Conservation (phyloP, 2,329 filamentous ascomycete species). For the Lasiodiplodia citricola region DNA sequence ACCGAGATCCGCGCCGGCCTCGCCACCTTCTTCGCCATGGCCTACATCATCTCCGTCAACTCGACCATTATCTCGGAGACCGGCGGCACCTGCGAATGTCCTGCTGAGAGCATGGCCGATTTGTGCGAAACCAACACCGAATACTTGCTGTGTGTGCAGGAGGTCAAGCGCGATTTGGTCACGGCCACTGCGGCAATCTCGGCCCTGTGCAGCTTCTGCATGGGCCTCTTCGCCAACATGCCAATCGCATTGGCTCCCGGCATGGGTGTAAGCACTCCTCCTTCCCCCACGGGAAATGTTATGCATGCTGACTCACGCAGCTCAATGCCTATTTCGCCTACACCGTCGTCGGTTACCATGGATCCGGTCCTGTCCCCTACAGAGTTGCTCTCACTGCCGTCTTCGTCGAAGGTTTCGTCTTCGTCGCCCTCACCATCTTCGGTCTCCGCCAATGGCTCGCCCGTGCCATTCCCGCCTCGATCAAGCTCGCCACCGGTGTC, state of each 20-base stretch:
- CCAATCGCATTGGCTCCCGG: slow-evolving; percentile 76
- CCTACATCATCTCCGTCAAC: slow-evolving; percentile 70
- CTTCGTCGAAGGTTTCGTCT: slow-evolving; percentile 87
- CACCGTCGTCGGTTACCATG: slow-evolving; percentile 78
- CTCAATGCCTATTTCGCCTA: slow-evolving; percentile 89
- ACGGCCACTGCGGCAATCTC: slow-evolving; percentile 86
- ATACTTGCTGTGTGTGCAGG: slow-evolving; percentile 67
- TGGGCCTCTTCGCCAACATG: slow-evolving; percentile 83
- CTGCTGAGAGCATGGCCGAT: slow-evolving; percentile 53
- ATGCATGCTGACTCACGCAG: slow-evolving; percentile 17
- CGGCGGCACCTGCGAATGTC: slow-evolving; percentile 79
- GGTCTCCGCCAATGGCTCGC: slow-evolving; percentile 78
- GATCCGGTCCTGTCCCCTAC: slow-evolving; percentile 74
- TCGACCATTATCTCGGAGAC: slow-evolving; percentile 72
- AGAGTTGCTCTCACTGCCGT: slow-evolving; percentile 80
- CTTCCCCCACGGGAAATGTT: slow-evolving; percentile 1
- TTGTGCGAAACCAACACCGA: slow-evolving; percentile 61
- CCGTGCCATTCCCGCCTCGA: slow-evolving; percentile 78
- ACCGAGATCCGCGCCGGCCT: slow-evolving; percentile 84
- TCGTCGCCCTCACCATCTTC: slow-evolving; percentile 75
- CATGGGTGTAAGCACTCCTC: slow-evolving; percentile 60
- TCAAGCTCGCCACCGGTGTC: slow-evolving; percentile 85
- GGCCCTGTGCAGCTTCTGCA: slow-evolving; percentile 78
- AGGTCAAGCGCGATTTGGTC: slow-evolving; percentile 77
- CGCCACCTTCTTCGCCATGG: slow-evolving; percentile 64